Evolutionary conservation across 768 basidiomycete genomes (phyloP), one percentile per base, ranked within the genome.

Genomic region (Tulasnella sp.): DNA sequence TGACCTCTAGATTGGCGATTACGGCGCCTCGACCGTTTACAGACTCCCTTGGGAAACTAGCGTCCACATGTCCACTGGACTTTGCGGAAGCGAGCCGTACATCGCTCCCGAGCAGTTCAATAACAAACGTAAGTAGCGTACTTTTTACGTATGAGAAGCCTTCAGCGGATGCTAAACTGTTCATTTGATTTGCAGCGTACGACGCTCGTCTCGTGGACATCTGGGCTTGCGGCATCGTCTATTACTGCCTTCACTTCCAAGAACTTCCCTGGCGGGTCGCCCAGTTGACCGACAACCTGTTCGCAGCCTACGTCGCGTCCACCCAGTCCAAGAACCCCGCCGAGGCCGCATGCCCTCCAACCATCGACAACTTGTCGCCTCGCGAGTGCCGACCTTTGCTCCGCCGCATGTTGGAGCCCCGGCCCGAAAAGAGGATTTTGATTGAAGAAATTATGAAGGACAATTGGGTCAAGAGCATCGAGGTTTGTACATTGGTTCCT

Each of bases 21-120:
- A 98, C 80, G 97, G 97, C 73, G 97, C 97, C 11, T 97, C 95
- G 64, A 98, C 97, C n/a, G 97, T 99, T 71, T 99, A 98, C 83
- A 89, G 97, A 77, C 89, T 99, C 75, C 97, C 97, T 54, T 99
- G 97, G 97, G 96, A 99, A 85, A 86, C 91, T 73, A 97, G 96
- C 54, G 91, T 98, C 70, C 97, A 99, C 83, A 91, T 98, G 89
- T 96, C 93, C 17, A 97, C 96, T 36, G 97, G 97, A 4, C 88
- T 99, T 38, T 99, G 97, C 80, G 97, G 97, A 34, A 96, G 93
- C 80, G 97, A 99, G 82, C 97, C 97, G 0, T 99, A 99, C 84
- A 99, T 99, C 81, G 97, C 97, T 11, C 97, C 97, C 37, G 97
- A 99, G 83, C 94, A 97, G 84, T 99, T 98, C 81, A 85, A 95